Conservation (phyloP, 208 protist species). For the Balamuthia mandrillaris region DNA sequence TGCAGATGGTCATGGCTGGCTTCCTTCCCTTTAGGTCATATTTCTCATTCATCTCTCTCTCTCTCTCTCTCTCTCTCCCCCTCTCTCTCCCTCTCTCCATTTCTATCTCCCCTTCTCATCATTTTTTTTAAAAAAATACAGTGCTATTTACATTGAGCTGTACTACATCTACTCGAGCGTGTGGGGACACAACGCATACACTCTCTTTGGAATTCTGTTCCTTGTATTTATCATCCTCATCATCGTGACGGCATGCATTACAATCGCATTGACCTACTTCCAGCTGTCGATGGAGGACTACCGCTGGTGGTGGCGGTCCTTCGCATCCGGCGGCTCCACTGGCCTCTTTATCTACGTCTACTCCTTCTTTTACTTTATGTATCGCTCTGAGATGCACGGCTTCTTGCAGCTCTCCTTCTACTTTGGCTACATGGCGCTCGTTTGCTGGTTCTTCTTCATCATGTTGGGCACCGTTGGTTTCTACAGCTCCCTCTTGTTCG, state of each 20-base stretch:
- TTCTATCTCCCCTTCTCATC: conserved; percentile 37
- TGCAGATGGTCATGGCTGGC: conserved; percentile 73
- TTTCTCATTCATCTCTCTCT: not conserved
- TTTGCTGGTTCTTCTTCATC: conserved; percentile 76
- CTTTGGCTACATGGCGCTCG: conserved; percentile 77
- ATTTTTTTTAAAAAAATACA: not conserved
- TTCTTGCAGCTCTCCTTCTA: conserved; percentile 73
- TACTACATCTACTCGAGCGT: conserved; percentile 81
- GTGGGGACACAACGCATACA: conserved; percentile 77
- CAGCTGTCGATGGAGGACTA: conserved; percentile 80
- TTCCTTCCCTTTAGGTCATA: conserved; percentile 71
- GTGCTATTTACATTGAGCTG: conserved; percentile 83
- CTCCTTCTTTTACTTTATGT: conserved; percentile 68
- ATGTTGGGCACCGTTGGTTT: conserved; percentile 80
- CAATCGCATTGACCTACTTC: conserved; percentile 83
- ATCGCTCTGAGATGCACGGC: conserved; percentile 77
- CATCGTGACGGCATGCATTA: conserved; percentile 79
- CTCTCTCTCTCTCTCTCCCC: not conserved
- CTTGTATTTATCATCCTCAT: conserved; percentile 81
- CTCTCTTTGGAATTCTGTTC: conserved; percentile 79
- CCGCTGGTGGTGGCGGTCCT: conserved; percentile 81
- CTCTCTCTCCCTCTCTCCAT: not conserved
- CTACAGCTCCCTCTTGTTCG: conserved; percentile 72
- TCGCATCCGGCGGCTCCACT: conserved; percentile 72
- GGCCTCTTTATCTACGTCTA: conserved; percentile 61